Evolutionary conservation across 31 red algal genomes (phyloP).

Genomic region (Porphyra umbilicalis): DNA sequence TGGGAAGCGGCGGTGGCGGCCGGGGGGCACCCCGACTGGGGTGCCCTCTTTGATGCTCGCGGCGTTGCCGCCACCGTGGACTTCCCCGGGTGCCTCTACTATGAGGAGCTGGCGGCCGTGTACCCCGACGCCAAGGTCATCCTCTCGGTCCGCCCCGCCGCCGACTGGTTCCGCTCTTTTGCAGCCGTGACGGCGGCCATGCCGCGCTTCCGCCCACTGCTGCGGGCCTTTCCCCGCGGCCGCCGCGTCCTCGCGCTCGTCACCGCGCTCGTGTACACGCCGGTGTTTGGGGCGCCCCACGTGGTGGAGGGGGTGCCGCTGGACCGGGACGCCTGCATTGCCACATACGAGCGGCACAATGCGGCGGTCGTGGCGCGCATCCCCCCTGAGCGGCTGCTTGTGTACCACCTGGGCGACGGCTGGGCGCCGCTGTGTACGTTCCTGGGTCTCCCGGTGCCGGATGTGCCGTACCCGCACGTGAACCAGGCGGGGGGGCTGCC

Average conservation of each 20-base stretch:
- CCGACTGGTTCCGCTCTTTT: no score
- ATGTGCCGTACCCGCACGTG: neutral
- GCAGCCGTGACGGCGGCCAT: neutral
- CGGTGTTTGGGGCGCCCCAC: neutral
- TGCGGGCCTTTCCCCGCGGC: neutral
- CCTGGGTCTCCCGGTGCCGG: neutral
- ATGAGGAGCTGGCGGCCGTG: neutral
- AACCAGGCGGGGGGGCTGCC: no score
- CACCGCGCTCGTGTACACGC: neutral
- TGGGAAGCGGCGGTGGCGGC: no score
- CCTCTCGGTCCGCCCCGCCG: neutral
- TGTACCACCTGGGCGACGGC: neutral
- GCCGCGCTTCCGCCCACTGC: neutral
- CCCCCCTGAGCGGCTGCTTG: neutral
- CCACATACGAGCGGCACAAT: neutral
- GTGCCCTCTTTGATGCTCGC: no score
- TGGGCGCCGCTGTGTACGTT: constrained; percentile 4
- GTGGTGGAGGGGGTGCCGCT: no score
- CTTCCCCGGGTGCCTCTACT: neutral
- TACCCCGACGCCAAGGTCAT: neutral
- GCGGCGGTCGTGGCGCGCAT: neutral
- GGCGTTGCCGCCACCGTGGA: neutral
- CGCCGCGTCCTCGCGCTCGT: neutral
- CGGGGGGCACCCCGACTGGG: no score
- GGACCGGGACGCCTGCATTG: neutral